These are phyloP conservation scores for Alternaria metachromatica DNA, from an alignment of 2,329 filamentous ascomycete genomes.

Conservation along the genomic window DNA sequence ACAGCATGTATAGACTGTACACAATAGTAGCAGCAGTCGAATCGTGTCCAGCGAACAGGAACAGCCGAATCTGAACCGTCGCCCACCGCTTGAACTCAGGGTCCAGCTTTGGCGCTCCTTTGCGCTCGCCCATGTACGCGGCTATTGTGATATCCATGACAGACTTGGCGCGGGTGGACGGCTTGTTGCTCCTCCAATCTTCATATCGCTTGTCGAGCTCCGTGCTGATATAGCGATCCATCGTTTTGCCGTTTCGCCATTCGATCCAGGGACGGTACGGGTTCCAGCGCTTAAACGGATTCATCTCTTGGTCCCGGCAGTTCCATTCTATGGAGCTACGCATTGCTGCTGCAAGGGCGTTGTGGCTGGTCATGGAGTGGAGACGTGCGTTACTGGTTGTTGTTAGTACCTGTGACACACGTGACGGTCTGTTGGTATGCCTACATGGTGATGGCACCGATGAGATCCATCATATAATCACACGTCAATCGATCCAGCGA, in stretches of 20 bases:
- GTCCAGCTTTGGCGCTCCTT: slow-evolving; percentile 17
- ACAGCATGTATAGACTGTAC: slow-evolving; percentile 38
- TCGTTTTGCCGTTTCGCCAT: slow-evolving; percentile 17
- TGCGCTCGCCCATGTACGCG: slow-evolving; percentile 13
- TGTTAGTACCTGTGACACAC: background rate
- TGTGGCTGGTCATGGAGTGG: slow-evolving; percentile 21
- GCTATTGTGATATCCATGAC: slow-evolving; percentile 19
- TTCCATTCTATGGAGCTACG: slow-evolving; percentile 11
- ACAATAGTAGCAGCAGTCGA: slow-evolving; percentile 43
- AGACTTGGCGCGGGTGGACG: slow-evolving; percentile 6
- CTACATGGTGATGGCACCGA: background rate
- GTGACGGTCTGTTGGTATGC: background rate
- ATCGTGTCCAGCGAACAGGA: slow-evolving; percentile 46
- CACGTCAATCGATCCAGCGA: slow-evolving; percentile 5
- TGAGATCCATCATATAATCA: slow-evolving; percentile 14
- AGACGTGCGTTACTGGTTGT: slow-evolving; percentile 3
- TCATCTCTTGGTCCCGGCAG: slow-evolving; percentile 9
- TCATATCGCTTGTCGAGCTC: slow-evolving; percentile 22
- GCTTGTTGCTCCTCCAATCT: slow-evolving; percentile 6
- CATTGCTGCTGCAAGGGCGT: slow-evolving; percentile 13
- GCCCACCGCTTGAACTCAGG: slow-evolving; percentile 26
- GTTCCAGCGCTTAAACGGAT: slow-evolving; percentile 17
- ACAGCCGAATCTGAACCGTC: slow-evolving; percentile 1
- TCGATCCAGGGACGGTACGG: slow-evolving; percentile 7
- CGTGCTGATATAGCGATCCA: slow-evolving; percentile 19